Evolutionary conservation across 2,329 filamentous ascomycete genomes (phyloP).

Genomic region (Colletotrichum sp.): DNA sequence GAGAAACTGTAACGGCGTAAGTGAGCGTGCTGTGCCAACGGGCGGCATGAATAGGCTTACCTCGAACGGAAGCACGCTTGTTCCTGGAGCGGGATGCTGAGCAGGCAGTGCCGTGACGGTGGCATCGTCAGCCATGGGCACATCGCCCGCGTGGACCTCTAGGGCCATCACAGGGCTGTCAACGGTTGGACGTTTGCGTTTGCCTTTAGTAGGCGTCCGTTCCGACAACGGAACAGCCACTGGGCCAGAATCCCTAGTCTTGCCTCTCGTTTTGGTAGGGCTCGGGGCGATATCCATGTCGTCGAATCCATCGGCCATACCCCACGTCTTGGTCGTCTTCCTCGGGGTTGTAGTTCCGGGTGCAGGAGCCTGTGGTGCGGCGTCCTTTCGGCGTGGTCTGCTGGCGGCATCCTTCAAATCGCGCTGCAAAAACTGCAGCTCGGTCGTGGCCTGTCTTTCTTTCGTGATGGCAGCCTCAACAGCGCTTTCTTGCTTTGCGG

Average conservation of each 20-base stretch:
- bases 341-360: conserved; percentile 58
- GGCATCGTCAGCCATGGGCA: conserved; percentile 36
- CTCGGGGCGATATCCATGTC: conserved; percentile 63
- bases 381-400: conserved; percentile 52
- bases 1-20: conserved; percentile 51
- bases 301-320: conserved; percentile 78
- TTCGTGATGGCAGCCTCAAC: conserved; percentile 70
- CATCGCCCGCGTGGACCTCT: conserved; percentile 53
- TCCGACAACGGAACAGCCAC: conserved; percentile 52
- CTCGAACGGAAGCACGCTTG: conserved; percentile 42
- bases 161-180: conserved; percentile 72
- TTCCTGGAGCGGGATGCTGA: neutral
- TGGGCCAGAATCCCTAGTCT: conserved; percentile 43
- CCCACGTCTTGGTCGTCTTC: conserved; percentile 59
- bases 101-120: neutral
- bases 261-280: conserved; percentile 55
- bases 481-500: conserved; percentile 66
- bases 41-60: conserved; percentile 34
- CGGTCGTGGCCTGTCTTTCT: conserved; percentile 68
- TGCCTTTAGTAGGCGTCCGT: conserved; percentile 69
- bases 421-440: conserved; percentile 74
- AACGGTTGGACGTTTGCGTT: conserved; percentile 69
- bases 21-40: neutral
- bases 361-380: conserved; percentile 23
- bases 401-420: conserved; percentile 68